Conservation (phyloP, 1,284 basidiomycete genomes). For the Puccinia novopanici region DNA sequence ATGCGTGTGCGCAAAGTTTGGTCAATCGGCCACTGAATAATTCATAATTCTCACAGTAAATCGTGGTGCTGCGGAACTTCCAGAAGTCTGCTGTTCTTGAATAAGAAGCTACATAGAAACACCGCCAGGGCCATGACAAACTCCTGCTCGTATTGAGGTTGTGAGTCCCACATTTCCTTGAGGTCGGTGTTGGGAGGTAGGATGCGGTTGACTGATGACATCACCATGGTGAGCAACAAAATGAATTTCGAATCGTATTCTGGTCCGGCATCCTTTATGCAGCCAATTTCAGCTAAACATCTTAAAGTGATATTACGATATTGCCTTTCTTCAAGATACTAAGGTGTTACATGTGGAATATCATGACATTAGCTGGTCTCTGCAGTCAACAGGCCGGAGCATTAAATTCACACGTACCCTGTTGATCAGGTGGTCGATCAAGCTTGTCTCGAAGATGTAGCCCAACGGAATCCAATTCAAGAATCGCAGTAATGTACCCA, state of each 20-base stretch:
- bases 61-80: slow-evolving; percentile 90
- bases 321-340: slow-evolving; percentile 95
- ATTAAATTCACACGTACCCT: background rate
- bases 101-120: slow-evolving; percentile 95
- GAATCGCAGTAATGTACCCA: slow-evolving; percentile 94
- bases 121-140: slow-evolving; percentile 94
- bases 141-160: slow-evolving; percentile 91
- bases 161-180: slow-evolving; percentile 84
- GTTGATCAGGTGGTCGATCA: slow-evolving; percentile 85
- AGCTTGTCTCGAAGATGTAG: slow-evolving; percentile 97
- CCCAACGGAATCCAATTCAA: slow-evolving; percentile 99
- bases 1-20: background rate
- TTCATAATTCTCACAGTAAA: slow-evolving; percentile 66
- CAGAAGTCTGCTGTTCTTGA: slow-evolving; percentile 74
- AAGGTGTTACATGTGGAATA: slow-evolving; percentile 23
- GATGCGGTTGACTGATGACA: slow-evolving; percentile 95
- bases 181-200: slow-evolving; percentile 89
- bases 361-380: background rate
- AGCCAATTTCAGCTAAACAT: slow-evolving; percentile 95
- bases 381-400: background rate
- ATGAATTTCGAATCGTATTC: slow-evolving; percentile 99
- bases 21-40: background rate
- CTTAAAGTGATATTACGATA: slow-evolving; percentile 98
- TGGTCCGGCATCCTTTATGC: slow-evolving; percentile 81
- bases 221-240: slow-evolving; percentile 94